Base-by-base conservation (phyloP, 2,329 filamentous ascomycete genomes). In the Monosporascus cannonballus region DNA sequence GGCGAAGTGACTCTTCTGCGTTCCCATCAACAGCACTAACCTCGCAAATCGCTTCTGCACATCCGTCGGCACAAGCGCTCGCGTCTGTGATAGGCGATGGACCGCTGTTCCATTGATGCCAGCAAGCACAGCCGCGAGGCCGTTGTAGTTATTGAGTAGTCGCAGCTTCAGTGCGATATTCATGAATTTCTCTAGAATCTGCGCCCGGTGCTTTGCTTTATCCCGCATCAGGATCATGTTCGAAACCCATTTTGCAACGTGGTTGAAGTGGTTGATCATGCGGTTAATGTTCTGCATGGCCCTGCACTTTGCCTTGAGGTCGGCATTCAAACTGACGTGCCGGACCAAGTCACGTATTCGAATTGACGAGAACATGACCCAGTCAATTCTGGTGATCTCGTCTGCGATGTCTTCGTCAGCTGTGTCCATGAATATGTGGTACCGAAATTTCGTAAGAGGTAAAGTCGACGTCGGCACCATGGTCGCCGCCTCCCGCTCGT, bases 301-400 rank as follows among this genome's bases (percentile, higher is more conserved):
- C 66, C 83, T 86, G 67, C 86, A 90, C 62, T 84, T 86, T 64
- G 89, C 86, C 69, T 89, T 89, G 54, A 88, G 80, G 44, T 85
- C 78, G 1, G 79, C 65, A 0, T 86, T 83, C 47, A 96, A 75
- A 64, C 86, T 94, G 58, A 96, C 92, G 66, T 96, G 89, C 4
- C 94, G 87, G 42, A 97, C 87, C 48, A 97, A 84, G 70, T 99
- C 94, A 54, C 94, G 89, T 51, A 96, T 89, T 25, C 90, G 85
- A 56, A 97, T 96, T 1, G 91, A 92, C 50, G 89, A 95, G 69
- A 96, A 97, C 87, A 97, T 94, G 69, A 95, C 85, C 93, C 93
- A 97, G 71, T 99, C 94, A 51, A 99, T 96, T 55, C 93, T 81
- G 4, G 94, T 97, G 64, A 99, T 80, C 69, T 99, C 94, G 54